Conservation (phyloP, 768 basidiomycete genomes). For the Hypholoma fasciculare region DNA sequence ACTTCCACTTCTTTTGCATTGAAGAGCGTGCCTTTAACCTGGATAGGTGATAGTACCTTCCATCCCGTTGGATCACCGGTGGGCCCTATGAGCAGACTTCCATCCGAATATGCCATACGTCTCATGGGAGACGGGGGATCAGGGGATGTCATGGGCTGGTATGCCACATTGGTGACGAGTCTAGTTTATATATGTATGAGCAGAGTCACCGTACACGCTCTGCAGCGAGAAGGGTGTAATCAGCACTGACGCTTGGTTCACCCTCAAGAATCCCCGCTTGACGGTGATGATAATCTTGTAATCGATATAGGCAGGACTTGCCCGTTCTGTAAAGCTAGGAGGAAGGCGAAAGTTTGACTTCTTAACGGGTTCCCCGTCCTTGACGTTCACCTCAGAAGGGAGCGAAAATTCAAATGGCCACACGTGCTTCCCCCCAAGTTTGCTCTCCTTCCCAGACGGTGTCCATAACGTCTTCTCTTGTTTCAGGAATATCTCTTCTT, state of each 20-base stretch:
- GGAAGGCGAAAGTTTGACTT: constrained; percentile 42
- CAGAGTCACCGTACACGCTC: background rate
- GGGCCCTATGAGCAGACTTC: constrained; percentile 31
- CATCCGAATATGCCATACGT: constrained; percentile 33
- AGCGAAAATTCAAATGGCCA: constrained; percentile 52
- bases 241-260: constrained; percentile 46
- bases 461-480: constrained; percentile 44
- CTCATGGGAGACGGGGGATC: constrained; percentile 36
- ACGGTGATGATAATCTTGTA: constrained; percentile 53
- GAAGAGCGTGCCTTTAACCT: constrained; percentile 34
- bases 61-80: constrained; percentile 38
- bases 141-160: constrained; percentile 31
- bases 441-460: constrained; percentile 27
- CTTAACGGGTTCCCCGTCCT: constrained; percentile 32
- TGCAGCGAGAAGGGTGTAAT: background rate
- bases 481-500: constrained; percentile 48
- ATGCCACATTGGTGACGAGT: constrained; percentile 29
- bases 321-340: constrained; percentile 55
- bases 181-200: constrained; percentile 13
- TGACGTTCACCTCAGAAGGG: constrained; percentile 40
- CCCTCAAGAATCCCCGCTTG: constrained; percentile 46
- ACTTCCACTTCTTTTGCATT: constrained; percentile 30
- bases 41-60: constrained; percentile 29
- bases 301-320: constrained; percentile 55
- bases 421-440: constrained; percentile 42